Evolutionary conservation across 805 yeast genomes (phyloP), one percentile per base, ranked within the genome.

Genomic region (Yarrowia keelungensis): DNA sequence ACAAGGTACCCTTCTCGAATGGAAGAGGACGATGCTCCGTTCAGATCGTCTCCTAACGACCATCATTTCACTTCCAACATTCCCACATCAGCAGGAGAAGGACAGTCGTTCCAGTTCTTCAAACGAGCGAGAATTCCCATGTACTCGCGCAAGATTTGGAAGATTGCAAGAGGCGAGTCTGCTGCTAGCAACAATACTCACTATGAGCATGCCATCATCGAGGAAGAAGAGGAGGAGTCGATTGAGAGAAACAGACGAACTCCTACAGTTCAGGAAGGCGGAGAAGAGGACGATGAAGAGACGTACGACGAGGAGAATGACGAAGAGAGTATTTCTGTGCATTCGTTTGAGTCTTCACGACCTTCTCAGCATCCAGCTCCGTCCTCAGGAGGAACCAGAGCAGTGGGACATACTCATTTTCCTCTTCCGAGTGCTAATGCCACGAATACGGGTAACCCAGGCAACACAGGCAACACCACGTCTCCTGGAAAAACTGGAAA

Each of bases 191-290:
- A 62, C 12, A 41, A 38, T 22, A 62, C 67, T 1, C 35, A 62
- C 15, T 62, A 62, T 15, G 67, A 62, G 39, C 65, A 59, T 8
- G 65, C 65, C 35, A 59, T 59, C 10, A 43, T 59, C 14, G 65
- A 59, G 42, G 65, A 59, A 43, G 65, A 69, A 41, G 71, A 69
- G 11, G 71, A 71, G n/a, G 72, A 71, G 59, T 39, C 59, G 3
- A 3, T 53, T 3, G 76, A 71, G n/a, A 10, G 65, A 3, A 14
- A 35, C 41, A 11, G 65, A 45, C 50, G 65, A 4, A 59, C 65
- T 12, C 65, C 65, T 4, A 59, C 65, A 1, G 65, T 59, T 5
- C 62, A 56, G 47, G 62, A 56, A 42, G 35, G 42, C n/a, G 51
- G 42, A 11, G 51, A 59, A 42, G 65, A 59, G n/a, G 62, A 26